Evolutionary conservation across 106 monocot species (phyloP).

Genomic region (Alisma plantagoaquatica): DNA sequence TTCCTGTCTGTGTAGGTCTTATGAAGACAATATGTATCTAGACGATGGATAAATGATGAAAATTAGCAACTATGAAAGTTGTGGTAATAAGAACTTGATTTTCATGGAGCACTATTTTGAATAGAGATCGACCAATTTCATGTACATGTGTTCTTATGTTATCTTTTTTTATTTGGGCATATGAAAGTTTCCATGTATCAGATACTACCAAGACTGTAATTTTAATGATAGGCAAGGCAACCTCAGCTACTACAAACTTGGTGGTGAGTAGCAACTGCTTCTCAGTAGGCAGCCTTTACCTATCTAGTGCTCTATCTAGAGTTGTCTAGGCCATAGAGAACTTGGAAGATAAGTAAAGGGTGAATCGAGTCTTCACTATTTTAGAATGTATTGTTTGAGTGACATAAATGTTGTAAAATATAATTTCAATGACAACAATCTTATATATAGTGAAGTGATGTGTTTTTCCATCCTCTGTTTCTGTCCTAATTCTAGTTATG

Average conservation of each 20-base stretch:
- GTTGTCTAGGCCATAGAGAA: slow-evolving; percentile 60
- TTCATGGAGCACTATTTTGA: no score
- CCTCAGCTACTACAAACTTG: slow-evolving; percentile 27
- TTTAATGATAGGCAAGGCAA: slow-evolving; percentile 35
- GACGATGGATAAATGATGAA: slow-evolving; percentile 7
- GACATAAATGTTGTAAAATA: no score
- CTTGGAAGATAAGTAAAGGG: slow-evolving; percentile 15
- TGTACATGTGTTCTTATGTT: no score
- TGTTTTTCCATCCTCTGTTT: no score
- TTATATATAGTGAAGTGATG: no score
- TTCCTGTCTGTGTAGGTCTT: slow-evolving; percentile 10
- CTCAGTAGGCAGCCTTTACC: slow-evolving; percentile 57
- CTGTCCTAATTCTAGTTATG: no score
- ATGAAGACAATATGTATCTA: slow-evolving; percentile 6
- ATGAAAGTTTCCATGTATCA: no score
- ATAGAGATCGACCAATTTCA: no score
- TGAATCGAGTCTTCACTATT: no score
- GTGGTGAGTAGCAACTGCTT: slow-evolving; percentile 83
- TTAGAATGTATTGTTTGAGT: no score
- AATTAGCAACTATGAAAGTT: slow-evolving; percentile 8
- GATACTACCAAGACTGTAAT: slow-evolving; percentile 45
- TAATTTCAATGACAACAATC: no score
- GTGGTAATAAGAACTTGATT: neutral
- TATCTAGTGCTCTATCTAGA: slow-evolving; percentile 52
- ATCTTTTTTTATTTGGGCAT: no score